Base-by-base conservation (phyloP, 1,284 basidiomycete genomes). In the Rhodotorula glutinis region DNA sequence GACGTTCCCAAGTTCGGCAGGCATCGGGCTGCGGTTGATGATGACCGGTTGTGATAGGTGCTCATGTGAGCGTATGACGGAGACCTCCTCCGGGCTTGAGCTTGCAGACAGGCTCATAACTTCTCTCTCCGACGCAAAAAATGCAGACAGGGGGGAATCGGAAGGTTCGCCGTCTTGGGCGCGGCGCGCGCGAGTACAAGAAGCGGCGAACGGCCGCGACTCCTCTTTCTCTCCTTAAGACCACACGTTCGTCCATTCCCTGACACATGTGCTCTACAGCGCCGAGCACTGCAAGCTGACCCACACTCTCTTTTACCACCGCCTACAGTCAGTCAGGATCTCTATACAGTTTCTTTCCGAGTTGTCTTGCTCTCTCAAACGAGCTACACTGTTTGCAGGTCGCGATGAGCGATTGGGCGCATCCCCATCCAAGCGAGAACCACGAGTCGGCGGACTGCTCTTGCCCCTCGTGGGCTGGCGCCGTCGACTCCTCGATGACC, bases 371-470 rank as follows among this genome's bases (percentile, higher is more conserved):
- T 62, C 53, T 56, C 53, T 62, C 60, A 56, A 62, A 49, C n/a
- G 53, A 62, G 60, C 60, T 62, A 62, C 60, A 62, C 60, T 56
- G 60, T 62, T 62, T 62, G 60, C 60, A 56, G 60, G 53, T 55
- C 54, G 44, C 53, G 60, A 62, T 62, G 60, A 62, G 53, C 60
- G 53, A 55, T n/a, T 16, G 60, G 60, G 33, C 60, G 60, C 54
- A 49, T 62, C 60, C 60, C 60, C 60, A 62, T 62, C 60, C 53
- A 27, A 62, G 60, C 60, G 60, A 62, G 60, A 62, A 62, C 60
- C 25, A 21, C 27, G 53, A 47, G 46, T 27, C 7, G 27, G 17
- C 38, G n/a, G 23, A 4, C n/a, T n/a, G n/a, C n/a, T n/a, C 25
- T 16, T 40, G 30, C 9, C 47, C 25, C 10, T 19, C 14, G 11